Base-by-base conservation (phyloP, 129 eudicot species). In the Flaveria trinervia region DNA sequence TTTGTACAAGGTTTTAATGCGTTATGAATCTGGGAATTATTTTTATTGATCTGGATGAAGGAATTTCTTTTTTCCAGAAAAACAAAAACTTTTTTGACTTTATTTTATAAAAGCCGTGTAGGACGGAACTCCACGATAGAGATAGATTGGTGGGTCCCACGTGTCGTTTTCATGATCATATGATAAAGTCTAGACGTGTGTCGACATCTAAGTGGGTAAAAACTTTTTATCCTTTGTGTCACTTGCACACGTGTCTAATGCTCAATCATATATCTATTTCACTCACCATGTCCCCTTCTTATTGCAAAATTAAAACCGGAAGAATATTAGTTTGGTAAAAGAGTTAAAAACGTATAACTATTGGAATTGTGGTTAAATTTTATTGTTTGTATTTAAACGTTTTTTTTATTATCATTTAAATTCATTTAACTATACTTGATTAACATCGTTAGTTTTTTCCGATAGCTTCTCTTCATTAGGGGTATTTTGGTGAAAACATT, bases 131-230 rank as follows among this genome's bases (percentile, higher is more conserved):
- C 67, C 81, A 84, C 86, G 82, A 86, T 82, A 80, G 22, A 25
- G 67, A 61, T 25, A 61, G 43, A 56, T 16, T 76, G 80, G 81
- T 61, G 57, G 79, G 80, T 65, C 75, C 84, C 75, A 80, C 84
- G 64, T 80, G 83, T 78, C 75, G 62, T 71, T 73, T n/a, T 78
- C 65, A n/a, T 73, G 66, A 60, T 20, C 70, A 26, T 23, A 45
- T 65, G 43, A 67, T 72, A 79, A 73, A 62, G 92, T 87, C 96
- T 86, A 87, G 86, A 82, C 87, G 83, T 89, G 86, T 84, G 84
- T 84, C 83, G 60, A 68, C 80, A 5, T 66, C 16, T 83, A 83
- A 87, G 78, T 78, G 74, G 80, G 68, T 54, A 39, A 68, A 60
- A 51, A 30, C 50, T 54, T 52, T 41, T 23, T 41, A 49, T 46